A percentile compares a stretch with the other conserved stretches of the same genome.
Conservation (phyloP, 2,329 filamentous ascomycete species). For the Claviceps fusiformis region DNA sequence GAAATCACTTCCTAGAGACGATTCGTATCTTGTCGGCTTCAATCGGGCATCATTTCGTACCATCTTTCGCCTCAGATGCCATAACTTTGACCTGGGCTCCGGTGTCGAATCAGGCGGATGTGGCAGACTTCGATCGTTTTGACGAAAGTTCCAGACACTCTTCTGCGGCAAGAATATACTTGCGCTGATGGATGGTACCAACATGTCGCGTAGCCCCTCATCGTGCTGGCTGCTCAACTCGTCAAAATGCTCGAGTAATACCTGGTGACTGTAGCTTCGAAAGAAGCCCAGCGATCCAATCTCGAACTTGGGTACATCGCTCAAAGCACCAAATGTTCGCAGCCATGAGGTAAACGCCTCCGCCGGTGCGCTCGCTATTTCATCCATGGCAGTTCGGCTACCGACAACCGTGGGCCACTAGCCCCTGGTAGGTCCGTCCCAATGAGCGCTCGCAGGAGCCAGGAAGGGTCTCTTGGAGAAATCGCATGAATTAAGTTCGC, state of each 20-base stretch:
- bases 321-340: slow-evolving; percentile 31
- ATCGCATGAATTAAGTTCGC: background rate
- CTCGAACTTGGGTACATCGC: slow-evolving; percentile 40
- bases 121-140: slow-evolving; percentile 13
- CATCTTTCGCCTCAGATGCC: slow-evolving; percentile 3
- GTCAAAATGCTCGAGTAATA: slow-evolving; percentile 37
- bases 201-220: slow-evolving; percentile 31
- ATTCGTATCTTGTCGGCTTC: slow-evolving; percentile 5
- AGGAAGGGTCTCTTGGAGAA: background rate
- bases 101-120: slow-evolving; percentile 14
- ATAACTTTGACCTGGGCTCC: slow-evolving; percentile 10
- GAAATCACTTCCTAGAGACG: background rate
- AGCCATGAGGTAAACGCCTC: slow-evolving; percentile 20
- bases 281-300: slow-evolving; percentile 39
- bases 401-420: slow-evolving; percentile 3
- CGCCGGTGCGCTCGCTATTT: slow-evolving; percentile 11
- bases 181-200: slow-evolving; percentile 40
- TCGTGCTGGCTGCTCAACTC: slow-evolving; percentile 33
- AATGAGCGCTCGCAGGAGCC: background rate
- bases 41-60: slow-evolving; percentile 9
- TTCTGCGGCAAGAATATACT: slow-evolving; percentile 38
- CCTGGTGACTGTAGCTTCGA: slow-evolving; percentile 30
- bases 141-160: slow-evolving; percentile 37
- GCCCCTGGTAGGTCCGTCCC: background rate
- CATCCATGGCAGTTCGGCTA: background rate